phyloP scores from a whole-genome alignment of 495 filamentous ascomycete species.

The Talaromyces trachyspermus region DNA sequence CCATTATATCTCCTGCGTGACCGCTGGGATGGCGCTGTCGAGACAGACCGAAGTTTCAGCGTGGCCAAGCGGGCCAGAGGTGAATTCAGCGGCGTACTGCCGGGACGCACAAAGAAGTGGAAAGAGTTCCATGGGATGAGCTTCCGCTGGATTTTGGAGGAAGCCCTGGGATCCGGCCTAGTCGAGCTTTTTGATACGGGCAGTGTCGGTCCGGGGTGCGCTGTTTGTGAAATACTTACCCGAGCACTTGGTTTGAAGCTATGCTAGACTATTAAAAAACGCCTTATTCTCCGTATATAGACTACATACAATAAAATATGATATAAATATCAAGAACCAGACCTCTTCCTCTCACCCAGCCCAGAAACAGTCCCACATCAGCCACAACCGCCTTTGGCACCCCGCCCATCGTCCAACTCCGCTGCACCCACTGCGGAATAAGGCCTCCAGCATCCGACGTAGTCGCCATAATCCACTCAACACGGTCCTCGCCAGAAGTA shows the following conservation, averaged over 20 bases:
- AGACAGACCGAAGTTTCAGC: constrained; percentile 47
- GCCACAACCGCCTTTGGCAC: constrained; percentile 59
- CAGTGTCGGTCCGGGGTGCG: constrained; percentile 71
- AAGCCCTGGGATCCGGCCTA: constrained; percentile 71
- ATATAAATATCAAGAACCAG: neutral
- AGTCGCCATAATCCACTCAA: constrained; percentile 65
- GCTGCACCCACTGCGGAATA: constrained; percentile 61
- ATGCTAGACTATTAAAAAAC: neutral
- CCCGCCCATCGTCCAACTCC: constrained; percentile 44
- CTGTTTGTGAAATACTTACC: constrained; percentile 29
- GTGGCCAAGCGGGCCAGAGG: constrained; percentile 57
- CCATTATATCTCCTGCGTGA: constrained; percentile 62
- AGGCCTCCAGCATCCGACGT: constrained; percentile 60
- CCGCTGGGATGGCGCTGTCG: constrained; percentile 73
- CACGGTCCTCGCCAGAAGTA: constrained; percentile 5
- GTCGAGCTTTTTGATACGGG: constrained; percentile 81
- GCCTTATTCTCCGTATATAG: neutral
- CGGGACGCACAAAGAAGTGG: constrained; percentile 73
- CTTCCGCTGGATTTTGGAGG: constrained; percentile 73
- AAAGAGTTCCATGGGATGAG: constrained; percentile 66
- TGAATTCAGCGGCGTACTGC: constrained; percentile 62
- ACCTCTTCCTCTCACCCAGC: constrained; percentile 45
- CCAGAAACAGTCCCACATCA: constrained; percentile 63
- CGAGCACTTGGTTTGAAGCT: neutral
- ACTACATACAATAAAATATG: no score